These are phyloP conservation scores for Sporisorium reilianum DNA, from an alignment of 1,284 basidiomycete genomes.

Conservation along the genomic window DNA sequence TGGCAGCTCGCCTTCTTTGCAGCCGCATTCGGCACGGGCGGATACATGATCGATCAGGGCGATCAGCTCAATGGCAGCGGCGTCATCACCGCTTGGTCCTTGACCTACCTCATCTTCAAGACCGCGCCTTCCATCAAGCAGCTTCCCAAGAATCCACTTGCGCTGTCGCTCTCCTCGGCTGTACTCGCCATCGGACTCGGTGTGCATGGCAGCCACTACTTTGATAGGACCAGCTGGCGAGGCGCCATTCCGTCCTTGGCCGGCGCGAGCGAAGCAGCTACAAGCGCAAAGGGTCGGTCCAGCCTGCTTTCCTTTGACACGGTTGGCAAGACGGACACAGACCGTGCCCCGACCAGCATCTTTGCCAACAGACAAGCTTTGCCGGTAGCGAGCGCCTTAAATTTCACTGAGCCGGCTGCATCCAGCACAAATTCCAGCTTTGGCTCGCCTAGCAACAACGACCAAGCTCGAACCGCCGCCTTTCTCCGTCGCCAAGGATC, in stretches of 20 bases:
- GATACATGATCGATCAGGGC: constrained; percentile 65
- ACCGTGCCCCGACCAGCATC: constrained; percentile 10
- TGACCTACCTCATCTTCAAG: constrained; percentile 62
- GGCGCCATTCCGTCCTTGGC: constrained; percentile 53
- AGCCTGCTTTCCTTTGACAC: constrained; percentile 22
- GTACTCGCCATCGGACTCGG: constrained; percentile 49
- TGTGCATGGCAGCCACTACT: constrained; percentile 62
- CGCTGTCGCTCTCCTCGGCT: constrained; percentile 29
- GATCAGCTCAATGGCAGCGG: constrained; percentile 63
- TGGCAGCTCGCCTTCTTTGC: constrained; percentile 63
- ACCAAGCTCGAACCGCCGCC: constrained; percentile 27
- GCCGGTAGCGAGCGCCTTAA: neutral
- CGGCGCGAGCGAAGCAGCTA: neutral
- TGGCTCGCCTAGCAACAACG: constrained; percentile 18
- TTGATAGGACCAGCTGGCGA: constrained; percentile 61
- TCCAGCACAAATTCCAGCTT: too few species aligned
- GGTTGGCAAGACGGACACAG: constrained; percentile 10
- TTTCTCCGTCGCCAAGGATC: constrained; percentile 22
- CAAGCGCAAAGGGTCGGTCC: constrained; percentile 1
- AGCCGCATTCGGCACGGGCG: constrained; percentile 55
- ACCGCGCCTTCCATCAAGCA: constrained; percentile 39
- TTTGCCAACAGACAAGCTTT: constrained; percentile 17
- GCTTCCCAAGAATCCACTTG: constrained; percentile 41
- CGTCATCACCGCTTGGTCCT: constrained; percentile 59
- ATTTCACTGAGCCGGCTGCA: neutral